Conservation (phyloP, 164 flowering plant genomes). For the Dillenia turbinata region DNA sequence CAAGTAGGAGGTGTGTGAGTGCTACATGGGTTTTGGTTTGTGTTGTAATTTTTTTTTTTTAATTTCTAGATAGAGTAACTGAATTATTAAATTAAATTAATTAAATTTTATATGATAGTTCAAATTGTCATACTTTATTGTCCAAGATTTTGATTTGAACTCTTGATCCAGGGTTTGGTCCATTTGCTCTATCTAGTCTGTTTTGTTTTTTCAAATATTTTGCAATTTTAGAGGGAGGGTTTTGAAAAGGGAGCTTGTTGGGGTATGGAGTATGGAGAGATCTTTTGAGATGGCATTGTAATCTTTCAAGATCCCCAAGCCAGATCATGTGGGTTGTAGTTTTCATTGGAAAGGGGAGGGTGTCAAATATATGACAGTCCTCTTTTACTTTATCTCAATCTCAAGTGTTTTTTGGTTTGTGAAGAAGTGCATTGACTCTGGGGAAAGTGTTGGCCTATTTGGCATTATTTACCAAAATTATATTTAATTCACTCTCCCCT, state of each 20-base stretch:
- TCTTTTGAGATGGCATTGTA: conserved; percentile 27
- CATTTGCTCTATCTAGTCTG: neutral
- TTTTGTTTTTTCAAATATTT: neutral
- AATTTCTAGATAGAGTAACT: too few relatives aligned
- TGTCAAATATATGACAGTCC: too few relatives aligned
- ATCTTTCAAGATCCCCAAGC: conserved; percentile 42
- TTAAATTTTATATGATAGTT: too few relatives aligned
- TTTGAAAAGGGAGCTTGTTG: neutral
- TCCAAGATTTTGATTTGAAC: too few relatives aligned
- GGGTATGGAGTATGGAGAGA: conserved; percentile 18
- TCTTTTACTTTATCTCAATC: conserved; percentile 1
- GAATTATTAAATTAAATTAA: too few relatives aligned
- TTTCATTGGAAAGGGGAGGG: conserved; percentile 36
- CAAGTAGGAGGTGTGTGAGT: too few relatives aligned
- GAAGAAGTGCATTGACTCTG: conserved; percentile 18
- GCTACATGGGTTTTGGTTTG: too few relatives aligned
- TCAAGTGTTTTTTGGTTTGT: conserved; percentile 12
- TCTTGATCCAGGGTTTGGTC: neutral
- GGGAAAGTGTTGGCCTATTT: conserved; percentile 2
- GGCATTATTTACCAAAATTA: too few relatives aligned
- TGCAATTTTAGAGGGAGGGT: conserved; percentile 14
- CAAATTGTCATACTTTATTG: too few relatives aligned
- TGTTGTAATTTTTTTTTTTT: too few relatives aligned
- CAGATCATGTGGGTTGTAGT: conserved; percentile 54
- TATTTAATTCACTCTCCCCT: too few relatives aligned